Base-by-base conservation (phyloP, 2,329 filamentous ascomycete genomes). In the Pseudocercospora eumusae region DNA sequence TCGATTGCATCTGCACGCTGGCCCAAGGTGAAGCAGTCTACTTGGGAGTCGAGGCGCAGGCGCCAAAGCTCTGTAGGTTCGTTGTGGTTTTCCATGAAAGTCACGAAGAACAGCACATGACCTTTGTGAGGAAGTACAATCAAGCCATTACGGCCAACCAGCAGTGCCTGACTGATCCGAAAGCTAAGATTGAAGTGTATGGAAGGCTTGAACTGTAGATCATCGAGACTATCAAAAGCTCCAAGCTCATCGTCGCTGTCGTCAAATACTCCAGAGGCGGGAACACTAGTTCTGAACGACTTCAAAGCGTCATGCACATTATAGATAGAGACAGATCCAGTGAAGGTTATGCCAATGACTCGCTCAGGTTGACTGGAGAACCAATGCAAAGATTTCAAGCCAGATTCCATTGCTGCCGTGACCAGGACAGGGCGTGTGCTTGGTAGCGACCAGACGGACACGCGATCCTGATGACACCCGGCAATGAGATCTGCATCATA, bases 71-170 rank as follows among this genome's bases (percentile, higher is more conserved):
- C 68, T n/a, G 64, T 65, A 20, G 57, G 55, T 8, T 50, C 57
- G 20, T 64, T 56, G 6, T 61, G 50, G 7, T 66, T 61, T 10
- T 60, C 60, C 18, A 66, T 64, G 27, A 65, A 67, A 28, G 63
- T 64, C 44, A 69, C 70, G 55, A 71, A 65, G 25, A 60, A 66
- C 9, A 71, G 50, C 13, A 62, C 57, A 49, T 57, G 64, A 15
- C 64, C 66, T 40, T 60, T 27, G 2, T 53, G 57, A 18, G 65
- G 61, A n/a, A 71, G 62, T 6, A 71, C 61, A 27, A 71, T 59
- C 20, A 70, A 28, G 9, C 69, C 71, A 61, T 68, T 58, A 18
- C 62, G 63, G 18, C 71, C 71, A 13, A 73, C 42, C 55, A 66
- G 62, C 15, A 59, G 49, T 10, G 62, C 63, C 60, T 64, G 64